phyloP scores from a whole-genome alignment of 345 rosid genomes.

The Murraya paniculata region DNA sequence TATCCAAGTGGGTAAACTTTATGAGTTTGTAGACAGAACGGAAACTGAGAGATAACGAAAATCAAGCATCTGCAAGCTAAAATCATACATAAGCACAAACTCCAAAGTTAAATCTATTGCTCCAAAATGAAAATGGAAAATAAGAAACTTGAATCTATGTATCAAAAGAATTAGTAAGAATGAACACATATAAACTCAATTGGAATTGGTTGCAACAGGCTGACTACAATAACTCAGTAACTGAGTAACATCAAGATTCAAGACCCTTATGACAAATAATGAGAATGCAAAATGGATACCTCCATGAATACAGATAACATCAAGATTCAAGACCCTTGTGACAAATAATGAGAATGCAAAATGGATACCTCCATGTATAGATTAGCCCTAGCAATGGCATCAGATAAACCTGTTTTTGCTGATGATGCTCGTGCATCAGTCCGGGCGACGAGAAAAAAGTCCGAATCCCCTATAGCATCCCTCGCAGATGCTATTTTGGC shows the following conservation, averaged over 20 bases:
- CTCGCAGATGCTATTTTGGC: slow-evolving; percentile 52
- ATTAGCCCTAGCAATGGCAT: slow-evolving; percentile 54
- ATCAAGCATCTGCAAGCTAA: background rate
- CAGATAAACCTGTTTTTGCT: slow-evolving; percentile 43
- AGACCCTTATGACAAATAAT: too few species aligned
- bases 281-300: slow-evolving; percentile 14
- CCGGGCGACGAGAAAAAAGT: slow-evolving; percentile 55
- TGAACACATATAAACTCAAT: too few species aligned
- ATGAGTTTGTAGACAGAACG: background rate
- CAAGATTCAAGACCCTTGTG: too few species aligned
- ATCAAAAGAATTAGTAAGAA: background rate
- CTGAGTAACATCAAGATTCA: too few species aligned
- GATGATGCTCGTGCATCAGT: slow-evolving; percentile 51
- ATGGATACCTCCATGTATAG: slow-evolving; percentile 46
- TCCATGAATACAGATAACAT: slow-evolving; percentile 38
- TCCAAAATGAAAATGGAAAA: background rate
- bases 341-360: background rate
- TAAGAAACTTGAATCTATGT: background rate
- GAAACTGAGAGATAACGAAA: background rate
- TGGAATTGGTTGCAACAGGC: too few species aligned
- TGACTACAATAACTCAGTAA: too few species aligned
- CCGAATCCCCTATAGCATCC: slow-evolving; percentile 51
- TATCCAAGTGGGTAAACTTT: background rate
- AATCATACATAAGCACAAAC: background rate
- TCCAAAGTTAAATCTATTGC: background rate